Conservation (phyloP, 202 grass and related monocot genomes). For the Panicum hallii region DNA sequence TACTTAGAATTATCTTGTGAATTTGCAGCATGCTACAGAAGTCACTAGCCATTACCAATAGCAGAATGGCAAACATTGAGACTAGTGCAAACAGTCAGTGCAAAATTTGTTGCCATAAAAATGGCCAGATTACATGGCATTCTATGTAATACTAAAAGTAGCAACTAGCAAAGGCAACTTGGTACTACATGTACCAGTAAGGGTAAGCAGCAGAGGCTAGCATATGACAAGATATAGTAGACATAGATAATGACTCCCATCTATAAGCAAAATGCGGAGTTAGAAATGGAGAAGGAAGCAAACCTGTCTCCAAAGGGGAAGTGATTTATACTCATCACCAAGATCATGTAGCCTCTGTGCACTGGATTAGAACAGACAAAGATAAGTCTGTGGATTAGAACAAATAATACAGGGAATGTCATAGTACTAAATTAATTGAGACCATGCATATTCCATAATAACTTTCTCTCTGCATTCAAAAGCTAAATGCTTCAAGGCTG, state of each 20-base stretch:
- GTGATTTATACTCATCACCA: constrained; percentile 65
- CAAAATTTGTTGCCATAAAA: neutral
- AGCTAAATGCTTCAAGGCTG: constrained; percentile 4
- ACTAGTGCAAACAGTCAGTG: constrained; percentile 7
- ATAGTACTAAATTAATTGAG: constrained; percentile 13
- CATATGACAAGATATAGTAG: constrained; percentile 30
- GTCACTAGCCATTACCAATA: constrained; percentile 13
- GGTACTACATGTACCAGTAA: constrained; percentile 27
- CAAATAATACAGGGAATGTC: constrained; percentile 33
- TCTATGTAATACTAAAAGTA: constrained; percentile 11
- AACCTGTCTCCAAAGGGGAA: constrained; percentile 95
- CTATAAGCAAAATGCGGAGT: constrained; percentile 22
- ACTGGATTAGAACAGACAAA: constrained; percentile 55
- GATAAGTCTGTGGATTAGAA: constrained; percentile 37
- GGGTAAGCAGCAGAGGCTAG: constrained; percentile 20
- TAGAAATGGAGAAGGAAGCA: constrained; percentile 40
- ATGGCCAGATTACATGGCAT: neutral
- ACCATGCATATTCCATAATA: neutral
- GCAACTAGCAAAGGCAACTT: constrained; percentile 12
- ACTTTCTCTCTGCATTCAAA: constrained; percentile 5
- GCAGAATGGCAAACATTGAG: neutral
- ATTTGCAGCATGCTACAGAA: neutral
- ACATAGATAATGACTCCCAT: neutral
- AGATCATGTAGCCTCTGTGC: constrained; percentile 76
- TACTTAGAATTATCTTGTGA: constrained; percentile 17